phyloP scores from a whole-genome alignment of 805 yeast genomes.

The Yarrowia sp. region DNA sequence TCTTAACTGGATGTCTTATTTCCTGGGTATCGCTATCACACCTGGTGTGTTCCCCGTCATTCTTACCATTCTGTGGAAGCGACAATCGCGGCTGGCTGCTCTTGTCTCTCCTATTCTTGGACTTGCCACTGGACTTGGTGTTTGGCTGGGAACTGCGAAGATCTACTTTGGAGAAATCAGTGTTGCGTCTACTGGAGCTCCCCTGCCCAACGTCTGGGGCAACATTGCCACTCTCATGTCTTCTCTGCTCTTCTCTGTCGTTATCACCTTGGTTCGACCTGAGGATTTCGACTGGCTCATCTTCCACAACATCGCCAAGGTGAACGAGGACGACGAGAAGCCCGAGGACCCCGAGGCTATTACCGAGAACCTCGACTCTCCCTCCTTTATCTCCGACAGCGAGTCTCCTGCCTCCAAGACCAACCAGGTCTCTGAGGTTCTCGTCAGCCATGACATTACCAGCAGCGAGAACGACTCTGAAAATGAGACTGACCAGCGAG shows the following conservation, averaged over 20 bases:
- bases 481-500: neutral
- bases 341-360: neutral
- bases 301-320: slow-evolving; percentile 21
- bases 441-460: neutral
- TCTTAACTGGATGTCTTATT: slow-evolving; percentile 62
- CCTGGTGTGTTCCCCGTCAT: slow-evolving; percentile 36
- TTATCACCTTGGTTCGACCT: slow-evolving; percentile 41
- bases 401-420: neutral
- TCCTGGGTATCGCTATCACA: slow-evolving; percentile 70
- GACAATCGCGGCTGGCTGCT: slow-evolving; percentile 25
- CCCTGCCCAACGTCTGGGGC: slow-evolving; percentile 33
- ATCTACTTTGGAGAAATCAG: slow-evolving; percentile 34
- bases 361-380: neutral
- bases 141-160: slow-evolving; percentile 35
- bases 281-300: slow-evolving; percentile 42
- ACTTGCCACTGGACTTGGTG: slow-evolving; percentile 23
- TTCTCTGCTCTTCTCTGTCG: slow-evolving; percentile 33
- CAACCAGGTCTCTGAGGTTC: neutral
- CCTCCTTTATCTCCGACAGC: neutral
- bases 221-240: slow-evolving; percentile 37
- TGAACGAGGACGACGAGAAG: neutral
- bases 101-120: slow-evolving; percentile 28
- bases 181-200: slow-evolving; percentile 33
- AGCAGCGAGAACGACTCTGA: slow-evolving; percentile 5
- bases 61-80: slow-evolving; percentile 54